These are phyloP conservation scores for Microbotryum saponariae DNA, from an alignment of 1,284 basidiomycete genomes.

Conservation along the genomic window DNA sequence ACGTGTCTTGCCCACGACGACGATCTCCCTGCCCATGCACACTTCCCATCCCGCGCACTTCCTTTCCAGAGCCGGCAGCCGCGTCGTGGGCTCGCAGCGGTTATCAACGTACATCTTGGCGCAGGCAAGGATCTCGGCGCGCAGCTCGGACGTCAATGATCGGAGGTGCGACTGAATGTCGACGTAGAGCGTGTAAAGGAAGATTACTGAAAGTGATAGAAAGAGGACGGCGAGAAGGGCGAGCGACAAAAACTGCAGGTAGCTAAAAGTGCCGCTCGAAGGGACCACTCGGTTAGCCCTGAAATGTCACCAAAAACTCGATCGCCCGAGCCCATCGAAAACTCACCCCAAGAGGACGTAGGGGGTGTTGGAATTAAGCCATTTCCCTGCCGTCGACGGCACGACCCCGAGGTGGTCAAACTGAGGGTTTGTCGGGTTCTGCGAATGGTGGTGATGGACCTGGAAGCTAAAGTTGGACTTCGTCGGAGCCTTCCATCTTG, in stretches of 20 bases:
- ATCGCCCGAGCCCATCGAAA: constrained; percentile 20
- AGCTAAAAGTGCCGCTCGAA: constrained; percentile 47
- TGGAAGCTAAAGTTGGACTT: constrained; percentile 27
- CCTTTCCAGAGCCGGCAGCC: constrained; percentile 73
- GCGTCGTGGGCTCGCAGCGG: constrained; percentile 57
- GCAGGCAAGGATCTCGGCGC: constrained; percentile 82
- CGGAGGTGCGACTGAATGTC: constrained; percentile 84
- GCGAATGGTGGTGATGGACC: constrained; percentile 31
- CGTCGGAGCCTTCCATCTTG: constrained; percentile 3
- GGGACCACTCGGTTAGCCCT: background rate
- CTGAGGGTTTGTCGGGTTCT: no score
- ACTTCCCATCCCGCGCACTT: constrained; percentile 82
- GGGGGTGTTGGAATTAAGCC: constrained; percentile 42
- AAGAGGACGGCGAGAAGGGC: constrained; percentile 74
- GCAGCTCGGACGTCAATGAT: constrained; percentile 81
- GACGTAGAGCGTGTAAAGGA: constrained; percentile 78
- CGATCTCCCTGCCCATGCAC: constrained; percentile 58
- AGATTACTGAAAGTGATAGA: constrained; percentile 73
- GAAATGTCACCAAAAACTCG: background rate
- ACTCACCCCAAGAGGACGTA: constrained; percentile 65
- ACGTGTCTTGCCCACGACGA: constrained; percentile 71
- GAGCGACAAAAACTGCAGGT: constrained; percentile 91
- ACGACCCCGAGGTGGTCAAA: no score
- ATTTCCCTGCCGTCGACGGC: constrained; percentile 1
- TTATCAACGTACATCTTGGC: constrained; percentile 70